Conservation (phyloP, 371 early-diverging fungal genomes). For the Zychaea mexicana region DNA sequence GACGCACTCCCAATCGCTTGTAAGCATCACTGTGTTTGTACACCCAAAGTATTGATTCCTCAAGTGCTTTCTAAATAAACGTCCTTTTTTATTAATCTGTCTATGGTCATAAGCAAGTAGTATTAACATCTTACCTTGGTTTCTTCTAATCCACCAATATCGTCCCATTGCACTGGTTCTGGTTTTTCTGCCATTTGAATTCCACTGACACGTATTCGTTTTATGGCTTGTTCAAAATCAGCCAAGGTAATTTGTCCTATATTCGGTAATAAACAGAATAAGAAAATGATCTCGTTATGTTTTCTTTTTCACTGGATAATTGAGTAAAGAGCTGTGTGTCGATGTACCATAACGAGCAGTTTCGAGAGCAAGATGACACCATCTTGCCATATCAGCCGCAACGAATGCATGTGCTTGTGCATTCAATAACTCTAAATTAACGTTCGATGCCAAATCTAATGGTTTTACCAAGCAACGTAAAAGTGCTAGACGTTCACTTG, state of each 20-base stretch:
- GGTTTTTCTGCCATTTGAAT: slow-evolving; percentile 52
- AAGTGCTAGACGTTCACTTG: slow-evolving; percentile 48
- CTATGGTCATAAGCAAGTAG: no score
- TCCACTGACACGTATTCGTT: slow-evolving; percentile 37
- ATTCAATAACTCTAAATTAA: slow-evolving; percentile 27
- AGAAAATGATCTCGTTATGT: no score
- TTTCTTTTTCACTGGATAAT: slow-evolving; percentile 1
- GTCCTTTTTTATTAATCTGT: neutral
- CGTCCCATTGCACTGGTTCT: slow-evolving; percentile 73
- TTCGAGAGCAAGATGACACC: slow-evolving; percentile 49
- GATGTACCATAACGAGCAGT: slow-evolving; percentile 11
- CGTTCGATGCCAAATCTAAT: neutral
- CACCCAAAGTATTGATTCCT: slow-evolving; percentile 94
- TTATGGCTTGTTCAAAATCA: slow-evolving; percentile 34
- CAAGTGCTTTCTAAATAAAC: slow-evolving; percentile 58
- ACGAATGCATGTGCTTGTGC: slow-evolving; percentile 57
- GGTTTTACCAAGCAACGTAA: slow-evolving; percentile 25
- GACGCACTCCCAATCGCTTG: slow-evolving; percentile 62
- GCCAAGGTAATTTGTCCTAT: neutral
- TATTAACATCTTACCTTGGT: slow-evolving; percentile 73
- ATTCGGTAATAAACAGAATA: neutral
- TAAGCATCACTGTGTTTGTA: slow-evolving; percentile 68
- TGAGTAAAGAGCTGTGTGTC: no score
- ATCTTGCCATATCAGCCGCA: slow-evolving; percentile 58
- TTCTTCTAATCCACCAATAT: slow-evolving; percentile 92